phyloP scores from a whole-genome alignment of 768 basidiomycete genomes.

The Dacryopinax primogenitus region DNA sequence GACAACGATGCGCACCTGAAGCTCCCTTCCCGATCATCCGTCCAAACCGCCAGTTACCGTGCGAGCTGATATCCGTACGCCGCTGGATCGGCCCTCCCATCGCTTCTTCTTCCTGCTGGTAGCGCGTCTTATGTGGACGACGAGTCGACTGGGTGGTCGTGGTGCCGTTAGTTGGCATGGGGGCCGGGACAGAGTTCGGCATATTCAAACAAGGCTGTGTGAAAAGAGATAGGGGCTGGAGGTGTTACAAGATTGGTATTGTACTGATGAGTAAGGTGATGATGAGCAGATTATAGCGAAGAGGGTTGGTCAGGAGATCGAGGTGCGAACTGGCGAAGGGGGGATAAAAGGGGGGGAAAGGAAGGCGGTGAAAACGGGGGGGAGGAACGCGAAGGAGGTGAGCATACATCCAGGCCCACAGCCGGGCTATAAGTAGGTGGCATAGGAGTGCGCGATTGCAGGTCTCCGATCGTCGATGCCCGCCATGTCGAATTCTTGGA shows the following conservation, averaged over 20 bases:
- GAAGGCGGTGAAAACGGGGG: not conserved
- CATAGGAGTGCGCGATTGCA: not conserved
- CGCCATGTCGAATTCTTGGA: not conserved
- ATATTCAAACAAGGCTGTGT: not conserved
- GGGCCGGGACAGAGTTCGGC: not conserved
- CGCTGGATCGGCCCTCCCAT: not conserved
- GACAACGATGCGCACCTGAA: not conserved
- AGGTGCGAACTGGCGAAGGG: not conserved
- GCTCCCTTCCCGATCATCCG: constrained; percentile 1
- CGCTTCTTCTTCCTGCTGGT: constrained; percentile 2
- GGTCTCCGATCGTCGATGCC: not conserved
- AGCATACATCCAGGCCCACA: not conserved
- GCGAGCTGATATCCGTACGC: not conserved
- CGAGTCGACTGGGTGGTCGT: not conserved
- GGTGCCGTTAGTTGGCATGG: not conserved
- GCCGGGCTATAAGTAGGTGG: not conserved
- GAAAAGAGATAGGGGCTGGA: not conserved
- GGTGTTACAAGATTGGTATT: not conserved
- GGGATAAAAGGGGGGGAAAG: not conserved
- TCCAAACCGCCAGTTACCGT: constrained; percentile 1
- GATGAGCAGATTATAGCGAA: not conserved
- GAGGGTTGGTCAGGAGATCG: not conserved
- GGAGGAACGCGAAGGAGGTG: constrained; percentile 5
- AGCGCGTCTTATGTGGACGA: not conserved
- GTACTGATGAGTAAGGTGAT: not conserved